Evolutionary conservation across 2,329 filamentous ascomycete genomes (phyloP).

Genomic region (Botrytis fabae): DNA sequence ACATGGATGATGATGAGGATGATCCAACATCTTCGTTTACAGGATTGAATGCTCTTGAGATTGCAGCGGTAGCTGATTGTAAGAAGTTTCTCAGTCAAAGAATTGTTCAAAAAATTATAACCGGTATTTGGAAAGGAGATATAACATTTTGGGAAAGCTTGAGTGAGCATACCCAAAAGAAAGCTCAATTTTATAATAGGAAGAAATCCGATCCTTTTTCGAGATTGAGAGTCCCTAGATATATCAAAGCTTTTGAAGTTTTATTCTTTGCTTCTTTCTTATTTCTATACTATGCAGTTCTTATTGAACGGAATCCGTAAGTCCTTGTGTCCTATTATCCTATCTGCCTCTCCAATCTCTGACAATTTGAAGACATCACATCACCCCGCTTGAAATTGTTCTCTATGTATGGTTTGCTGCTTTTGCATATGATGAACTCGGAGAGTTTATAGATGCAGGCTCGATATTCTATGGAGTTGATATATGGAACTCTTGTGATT

Average conservation of each 20-base stretch:
- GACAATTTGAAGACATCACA: neutral
- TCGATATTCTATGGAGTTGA: conserved; percentile 77
- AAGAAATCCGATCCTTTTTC: conserved; percentile 70
- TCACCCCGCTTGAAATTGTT: conserved; percentile 57
- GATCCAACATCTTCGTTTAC: conserved; percentile 72
- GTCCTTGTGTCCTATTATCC: conserved; percentile 20
- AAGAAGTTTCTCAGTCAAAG: conserved; percentile 83
- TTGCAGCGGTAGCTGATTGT: conserved; percentile 76
- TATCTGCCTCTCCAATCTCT: neutral
- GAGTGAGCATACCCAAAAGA: conserved; percentile 71
- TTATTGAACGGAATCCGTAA: conserved; percentile 67
- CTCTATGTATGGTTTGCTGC: conserved; percentile 85
- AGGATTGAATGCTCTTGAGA: conserved; percentile 82
- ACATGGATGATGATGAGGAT: conserved; percentile 51
- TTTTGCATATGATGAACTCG: conserved; percentile 85
- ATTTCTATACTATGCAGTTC: conserved; percentile 80
- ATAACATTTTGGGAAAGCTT: conserved; percentile 85
- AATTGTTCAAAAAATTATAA: conserved; percentile 79
- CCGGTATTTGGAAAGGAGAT: conserved; percentile 82
- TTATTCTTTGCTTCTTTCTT: conserved; percentile 78
- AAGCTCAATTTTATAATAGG: conserved; percentile 72
- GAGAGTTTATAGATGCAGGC: conserved; percentile 82
- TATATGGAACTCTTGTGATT: conserved; percentile 75
- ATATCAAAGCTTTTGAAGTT: conserved; percentile 82
- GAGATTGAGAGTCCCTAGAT: conserved; percentile 75